These are phyloP conservation scores for Aspergillus hortae DNA, from an alignment of 2,329 filamentous ascomycete species.

Conservation along the genomic window DNA sequence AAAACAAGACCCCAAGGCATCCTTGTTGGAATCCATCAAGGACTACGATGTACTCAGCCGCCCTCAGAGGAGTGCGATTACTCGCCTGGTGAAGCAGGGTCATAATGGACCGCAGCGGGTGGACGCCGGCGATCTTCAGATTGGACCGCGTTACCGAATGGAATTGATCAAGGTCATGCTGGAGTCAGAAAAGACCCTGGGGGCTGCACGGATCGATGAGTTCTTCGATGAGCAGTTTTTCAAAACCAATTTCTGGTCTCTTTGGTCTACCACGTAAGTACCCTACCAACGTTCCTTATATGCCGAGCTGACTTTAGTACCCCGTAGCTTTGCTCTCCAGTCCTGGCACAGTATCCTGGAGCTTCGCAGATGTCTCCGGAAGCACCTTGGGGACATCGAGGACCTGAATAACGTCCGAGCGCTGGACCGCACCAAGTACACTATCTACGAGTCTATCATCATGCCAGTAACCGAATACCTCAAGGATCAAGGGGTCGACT, in stretches of 20 bases:
- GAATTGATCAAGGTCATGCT: slow-evolving; percentile 15
- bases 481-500: slow-evolving; percentile 22
- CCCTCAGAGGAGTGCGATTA: slow-evolving; percentile 6
- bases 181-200: slow-evolving; percentile 18
- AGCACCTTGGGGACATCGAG: slow-evolving; percentile 20
- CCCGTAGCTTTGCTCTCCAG: slow-evolving; percentile 9
- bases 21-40: slow-evolving; percentile 2
- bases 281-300: background rate
- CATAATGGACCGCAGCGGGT: slow-evolving; percentile 3
- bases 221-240: slow-evolving; percentile 19
- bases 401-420: slow-evolving; percentile 17
- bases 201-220: slow-evolving; percentile 27
- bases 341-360: slow-evolving; percentile 22
- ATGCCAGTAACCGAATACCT: slow-evolving; percentile 21
- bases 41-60: slow-evolving; percentile 1
- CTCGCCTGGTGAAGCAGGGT: slow-evolving; percentile 1
- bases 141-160: slow-evolving; percentile 13
- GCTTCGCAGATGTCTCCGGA: slow-evolving; percentile 20
- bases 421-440: slow-evolving; percentile 23
- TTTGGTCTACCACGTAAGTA: slow-evolving; percentile 22
- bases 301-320: background rate
- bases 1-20: background rate
- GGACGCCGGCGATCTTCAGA: slow-evolving; percentile 4
- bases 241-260: slow-evolving; percentile 20
- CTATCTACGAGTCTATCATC: slow-evolving; percentile 24